Percentiles rank a stretch among this genome's conserved stretches.
Conservation (phyloP, 192 early-diverging fungal genomes). For the Rhizoclosmatium sp. region DNA sequence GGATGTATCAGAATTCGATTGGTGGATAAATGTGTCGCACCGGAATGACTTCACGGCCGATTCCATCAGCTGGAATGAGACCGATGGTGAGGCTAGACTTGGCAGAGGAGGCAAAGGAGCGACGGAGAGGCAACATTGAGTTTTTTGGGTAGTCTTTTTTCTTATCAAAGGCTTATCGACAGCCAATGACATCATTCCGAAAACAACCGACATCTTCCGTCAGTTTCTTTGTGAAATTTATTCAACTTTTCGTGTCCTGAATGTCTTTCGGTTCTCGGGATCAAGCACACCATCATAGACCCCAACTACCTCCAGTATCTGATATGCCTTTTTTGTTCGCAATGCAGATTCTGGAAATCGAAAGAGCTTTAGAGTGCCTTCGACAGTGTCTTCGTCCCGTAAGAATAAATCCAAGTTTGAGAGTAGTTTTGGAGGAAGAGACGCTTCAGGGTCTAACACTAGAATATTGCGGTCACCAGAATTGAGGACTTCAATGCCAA, state of each 20-base stretch:
- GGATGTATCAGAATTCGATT: neutral
- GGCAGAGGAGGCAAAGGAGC: neutral
- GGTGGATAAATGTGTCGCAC: constrained; percentile 42
- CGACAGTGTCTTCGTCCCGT: neutral
- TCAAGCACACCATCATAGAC: neutral
- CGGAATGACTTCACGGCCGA: constrained; percentile 96
- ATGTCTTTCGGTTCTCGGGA: neutral
- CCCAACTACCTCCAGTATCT: constrained; percentile 9
- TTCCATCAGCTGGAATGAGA: constrained; percentile 96
- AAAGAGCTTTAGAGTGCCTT: neutral
- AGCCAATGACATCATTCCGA: neutral
- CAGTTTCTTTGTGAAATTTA: neutral
- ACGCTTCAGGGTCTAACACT: constrained; percentile 11
- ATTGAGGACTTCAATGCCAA: constrained; percentile 17
- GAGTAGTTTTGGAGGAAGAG: neutral
- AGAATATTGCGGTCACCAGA: constrained; percentile 15
- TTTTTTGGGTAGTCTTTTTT: neutral
- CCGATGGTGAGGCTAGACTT: constrained; percentile 75
- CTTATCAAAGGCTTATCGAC: neutral
- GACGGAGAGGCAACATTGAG: neutral
- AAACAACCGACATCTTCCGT: neutral
- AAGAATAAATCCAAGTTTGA: constrained; percentile 5
- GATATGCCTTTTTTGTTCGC: constrained; percentile 1
- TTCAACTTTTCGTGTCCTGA: neutral
- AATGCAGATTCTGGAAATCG: constrained; percentile 22